Evolutionary conservation across 495 filamentous ascomycete genomes (phyloP).

Genomic region (Cairneyella variabilis): DNA sequence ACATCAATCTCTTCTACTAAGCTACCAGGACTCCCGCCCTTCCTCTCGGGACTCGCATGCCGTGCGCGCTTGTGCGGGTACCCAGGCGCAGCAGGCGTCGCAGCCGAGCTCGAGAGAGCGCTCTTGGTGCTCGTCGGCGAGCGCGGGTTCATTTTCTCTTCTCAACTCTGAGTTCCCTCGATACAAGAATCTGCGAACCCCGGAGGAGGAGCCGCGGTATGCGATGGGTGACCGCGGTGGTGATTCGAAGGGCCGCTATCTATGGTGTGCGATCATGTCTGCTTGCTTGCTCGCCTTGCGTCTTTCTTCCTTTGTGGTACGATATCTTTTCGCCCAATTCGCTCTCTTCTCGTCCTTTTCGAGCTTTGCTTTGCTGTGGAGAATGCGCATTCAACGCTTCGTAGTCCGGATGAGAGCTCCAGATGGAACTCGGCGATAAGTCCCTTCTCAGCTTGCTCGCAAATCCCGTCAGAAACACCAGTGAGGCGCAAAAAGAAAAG

Average conservation of each 20-base stretch:
- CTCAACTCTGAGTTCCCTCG: neutral
- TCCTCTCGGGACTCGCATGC: constrained; percentile 41
- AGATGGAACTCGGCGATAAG: too few relatives aligned
- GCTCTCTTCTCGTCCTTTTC: too few relatives aligned
- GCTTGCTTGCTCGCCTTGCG: neutral
- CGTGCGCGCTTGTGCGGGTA: constrained; percentile 44
- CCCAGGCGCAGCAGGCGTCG: neutral
- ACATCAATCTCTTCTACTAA: constrained; percentile 22
- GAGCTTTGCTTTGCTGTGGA: too few relatives aligned
- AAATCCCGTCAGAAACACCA: too few relatives aligned
- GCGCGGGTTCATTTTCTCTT: constrained; percentile 16
- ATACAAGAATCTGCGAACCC: neutral
- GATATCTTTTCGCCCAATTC: too few relatives aligned
- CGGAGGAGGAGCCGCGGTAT: too few relatives aligned
- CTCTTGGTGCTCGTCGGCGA: constrained; percentile 12
- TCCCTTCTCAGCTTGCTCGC: too few relatives aligned
- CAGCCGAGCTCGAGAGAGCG: too few relatives aligned
- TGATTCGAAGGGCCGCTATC: neutral
- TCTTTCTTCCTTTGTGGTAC: neutral
- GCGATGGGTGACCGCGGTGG: too few relatives aligned
- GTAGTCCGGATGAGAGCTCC: too few relatives aligned
- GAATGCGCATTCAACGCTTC: too few relatives aligned
- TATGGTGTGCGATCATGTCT: too few relatives aligned
- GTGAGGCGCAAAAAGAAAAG: neutral
- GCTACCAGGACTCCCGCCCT: constrained; percentile 31